Base-by-base conservation (phyloP, 2,329 filamentous ascomycete species). In the Rhexocercosporidium sp. region DNA sequence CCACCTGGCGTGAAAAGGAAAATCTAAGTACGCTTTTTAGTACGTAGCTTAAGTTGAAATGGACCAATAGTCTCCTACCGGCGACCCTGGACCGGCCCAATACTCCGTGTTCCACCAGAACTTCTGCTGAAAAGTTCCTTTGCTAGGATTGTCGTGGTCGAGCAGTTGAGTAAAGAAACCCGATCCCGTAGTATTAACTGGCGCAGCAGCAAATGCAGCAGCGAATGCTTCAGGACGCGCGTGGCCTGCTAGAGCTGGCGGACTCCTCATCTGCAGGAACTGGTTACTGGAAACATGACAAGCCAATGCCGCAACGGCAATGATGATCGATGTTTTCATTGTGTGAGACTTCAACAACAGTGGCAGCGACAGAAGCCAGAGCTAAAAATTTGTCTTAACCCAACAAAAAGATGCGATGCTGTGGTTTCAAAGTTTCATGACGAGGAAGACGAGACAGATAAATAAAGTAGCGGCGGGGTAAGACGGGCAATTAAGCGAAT, bases 1-100 rank as follows among this genome's bases (percentile, higher is more conserved):
- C 88, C 86, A 22, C 86, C 85, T 0, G 86, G 85, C 0, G 82
- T 86, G 70, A 85, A 83, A 9, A 86, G 68, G 12, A 86, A 77
- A 34, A 85, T 74, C 82, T 83, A n/a, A n/a, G n/a, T n/a, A n/a
- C n/a, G n/a, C n/a, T n/a, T n/a, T n/a, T n/a, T n/a, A n/a, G n/a
- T n/a, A n/a, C n/a, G n/a, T n/a, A n/a, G n/a, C n/a, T n/a, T n/a
- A n/a, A n/a, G n/a, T n/a, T n/a, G n/a, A n/a, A n/a, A n/a, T n/a
- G n/a, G n/a, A n/a, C n/a, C n/a, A n/a, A n/a, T n/a, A n/a, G n/a
- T n/a, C n/a, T n/a, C 75, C 70, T 73, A 86, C 82, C 6, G 86
- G 86, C 20, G 84, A 85, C 1, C 85, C 84, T 54, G 84, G 82
- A 0, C 85, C 86, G 12, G 78, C 78, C 84, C 84, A 88, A 70